These are phyloP conservation scores for Amaranthus hypochondriacus DNA, from an alignment of 148 eudicot species.

Conservation along the genomic window DNA sequence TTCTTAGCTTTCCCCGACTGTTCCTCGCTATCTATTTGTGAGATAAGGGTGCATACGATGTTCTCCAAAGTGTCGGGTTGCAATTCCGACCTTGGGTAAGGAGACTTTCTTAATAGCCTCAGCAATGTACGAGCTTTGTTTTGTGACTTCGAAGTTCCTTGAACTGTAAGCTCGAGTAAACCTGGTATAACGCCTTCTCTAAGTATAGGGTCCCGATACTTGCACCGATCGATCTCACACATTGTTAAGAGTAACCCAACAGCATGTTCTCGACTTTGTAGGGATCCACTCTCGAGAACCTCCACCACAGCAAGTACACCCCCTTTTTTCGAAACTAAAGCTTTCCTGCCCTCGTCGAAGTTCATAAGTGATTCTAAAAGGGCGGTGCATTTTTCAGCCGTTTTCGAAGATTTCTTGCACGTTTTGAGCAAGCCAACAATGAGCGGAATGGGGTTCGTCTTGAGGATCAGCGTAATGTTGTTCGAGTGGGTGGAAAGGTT, in stretches of 20 bases:
- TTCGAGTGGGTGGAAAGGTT: constrained; percentile 76
- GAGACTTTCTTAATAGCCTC: constrained; percentile 67
- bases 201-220: constrained; percentile 73
- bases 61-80: constrained; percentile 77
- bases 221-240: constrained; percentile 71
- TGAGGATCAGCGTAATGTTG: constrained; percentile 45
- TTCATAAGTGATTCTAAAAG: constrained; percentile 62
- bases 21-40: constrained; percentile 78
- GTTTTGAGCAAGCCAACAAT: constrained; percentile 56
- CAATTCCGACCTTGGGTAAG: constrained; percentile 68
- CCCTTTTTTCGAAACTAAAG: constrained; percentile 62
- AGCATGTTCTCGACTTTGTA: constrained; percentile 78
- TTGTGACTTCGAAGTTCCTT: constrained; percentile 72
- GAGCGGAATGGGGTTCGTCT: constrained; percentile 55
- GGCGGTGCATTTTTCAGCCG: constrained; percentile 82
- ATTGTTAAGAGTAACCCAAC: constrained; percentile 74
- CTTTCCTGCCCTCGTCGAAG: constrained; percentile 60
- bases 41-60: constrained; percentile 70
- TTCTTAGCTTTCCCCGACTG: constrained; percentile 84
- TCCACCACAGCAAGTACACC: constrained; percentile 90
- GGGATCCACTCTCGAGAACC: constrained; percentile 79
- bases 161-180: constrained; percentile 90
- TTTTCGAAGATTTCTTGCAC: constrained; percentile 70
- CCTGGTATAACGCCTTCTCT: constrained; percentile 97
- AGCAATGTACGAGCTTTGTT: constrained; percentile 66